phyloP scores from a whole-genome alignment of 495 filamentous ascomycete genomes.

The Massariosphaeria phaeospora region DNA sequence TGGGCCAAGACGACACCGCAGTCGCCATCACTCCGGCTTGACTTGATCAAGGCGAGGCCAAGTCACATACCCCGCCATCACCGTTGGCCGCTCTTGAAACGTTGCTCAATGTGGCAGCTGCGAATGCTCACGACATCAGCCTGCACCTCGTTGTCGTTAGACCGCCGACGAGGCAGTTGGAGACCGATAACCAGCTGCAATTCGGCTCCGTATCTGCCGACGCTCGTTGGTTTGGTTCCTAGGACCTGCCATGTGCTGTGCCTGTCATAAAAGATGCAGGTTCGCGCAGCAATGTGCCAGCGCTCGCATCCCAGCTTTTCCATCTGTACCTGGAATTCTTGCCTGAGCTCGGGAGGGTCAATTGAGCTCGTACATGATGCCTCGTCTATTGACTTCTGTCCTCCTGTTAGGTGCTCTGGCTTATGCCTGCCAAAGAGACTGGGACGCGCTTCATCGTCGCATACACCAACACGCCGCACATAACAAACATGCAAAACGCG shows the following conservation, averaged over 20 bases:
- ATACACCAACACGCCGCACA: constrained; percentile 5
- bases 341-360: too few species aligned
- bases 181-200: too few species aligned
- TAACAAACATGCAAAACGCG: constrained; percentile 15
- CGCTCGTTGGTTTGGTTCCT: background rate
- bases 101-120: constrained; percentile 25
- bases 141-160: background rate
- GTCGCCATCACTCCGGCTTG: background rate
- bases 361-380: constrained; percentile 1
- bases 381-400: constrained; percentile 5
- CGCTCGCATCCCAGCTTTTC: too few species aligned
- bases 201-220: background rate
- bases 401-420: constrained; percentile 14
- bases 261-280: background rate
- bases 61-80: constrained; percentile 22
- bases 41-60: background rate
- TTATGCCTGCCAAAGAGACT: constrained; percentile 26
- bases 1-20: constrained; percentile 17
- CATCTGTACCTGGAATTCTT: too few species aligned
- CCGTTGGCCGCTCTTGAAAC: constrained; percentile 1
- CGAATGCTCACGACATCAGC: constrained; percentile 14
- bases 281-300: too few species aligned
- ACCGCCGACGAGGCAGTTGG: too few species aligned
- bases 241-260: background rate
- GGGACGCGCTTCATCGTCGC: constrained; percentile 18